Conservation (phyloP, 345 rosid species). For the Camelina sativa region DNA sequence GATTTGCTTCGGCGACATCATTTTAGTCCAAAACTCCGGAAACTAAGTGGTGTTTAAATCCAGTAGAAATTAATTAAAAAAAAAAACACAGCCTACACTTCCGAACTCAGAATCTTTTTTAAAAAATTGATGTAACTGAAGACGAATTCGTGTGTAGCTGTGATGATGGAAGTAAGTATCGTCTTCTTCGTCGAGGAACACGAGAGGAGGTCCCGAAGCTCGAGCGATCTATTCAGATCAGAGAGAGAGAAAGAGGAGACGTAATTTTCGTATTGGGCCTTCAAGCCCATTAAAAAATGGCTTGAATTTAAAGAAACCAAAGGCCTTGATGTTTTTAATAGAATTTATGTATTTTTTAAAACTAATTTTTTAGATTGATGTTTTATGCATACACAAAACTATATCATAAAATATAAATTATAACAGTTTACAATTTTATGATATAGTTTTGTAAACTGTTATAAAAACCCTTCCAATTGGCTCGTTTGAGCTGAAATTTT, state of each 20-base stretch:
- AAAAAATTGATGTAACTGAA: not conserved
- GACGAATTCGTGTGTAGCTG: constrained; percentile 2
- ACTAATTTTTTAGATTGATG: no score
- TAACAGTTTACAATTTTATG: no score
- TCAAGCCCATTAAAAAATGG: not conserved
- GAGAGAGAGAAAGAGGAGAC: not conserved
- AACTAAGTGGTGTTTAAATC: constrained; percentile 5
- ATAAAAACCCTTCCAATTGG: no score
- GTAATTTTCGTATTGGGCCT: constrained; percentile 26
- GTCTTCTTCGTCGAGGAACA: constrained; percentile 38
- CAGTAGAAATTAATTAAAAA: not conserved
- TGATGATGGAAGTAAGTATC: constrained; percentile 13
- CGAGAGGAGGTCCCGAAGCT: constrained; percentile 10
- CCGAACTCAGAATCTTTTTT: constrained; percentile 6
- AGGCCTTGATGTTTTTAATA: no score
- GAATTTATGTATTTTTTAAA: no score
- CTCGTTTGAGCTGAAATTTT: no score
- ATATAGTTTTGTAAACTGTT: no score
- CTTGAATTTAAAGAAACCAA: no score
- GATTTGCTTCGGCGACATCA: constrained; percentile 80
- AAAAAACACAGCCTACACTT: not conserved
- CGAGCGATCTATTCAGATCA: constrained; percentile 31
- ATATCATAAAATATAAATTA: no score
- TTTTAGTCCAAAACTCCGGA: constrained; percentile 38
- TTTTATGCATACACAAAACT: no score